Evolutionary conservation across 345 rosid species (phyloP).

Genomic region (Aquilaria sinensis): DNA sequence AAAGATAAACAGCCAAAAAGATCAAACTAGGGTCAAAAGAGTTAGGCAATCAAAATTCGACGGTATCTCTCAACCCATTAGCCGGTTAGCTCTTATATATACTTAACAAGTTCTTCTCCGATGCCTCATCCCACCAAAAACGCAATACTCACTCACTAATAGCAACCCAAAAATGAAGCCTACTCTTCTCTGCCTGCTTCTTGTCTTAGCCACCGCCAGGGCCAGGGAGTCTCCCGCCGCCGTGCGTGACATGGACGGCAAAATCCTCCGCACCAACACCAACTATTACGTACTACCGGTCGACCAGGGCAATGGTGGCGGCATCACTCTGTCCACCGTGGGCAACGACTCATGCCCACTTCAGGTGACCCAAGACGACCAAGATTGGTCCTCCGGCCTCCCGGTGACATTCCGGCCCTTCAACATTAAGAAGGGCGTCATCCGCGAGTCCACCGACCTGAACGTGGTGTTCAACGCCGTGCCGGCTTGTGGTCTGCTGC

Average conservation of each 20-base stretch:
- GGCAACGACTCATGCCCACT: constrained; percentile 24
- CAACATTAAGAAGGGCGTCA: constrained; percentile 12
- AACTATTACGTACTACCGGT: constrained; percentile 31
- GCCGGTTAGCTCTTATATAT: too few relatives aligned
- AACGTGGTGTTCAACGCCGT: constrained; percentile 13
- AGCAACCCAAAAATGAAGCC: too few relatives aligned
- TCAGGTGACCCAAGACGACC: constrained; percentile 24
- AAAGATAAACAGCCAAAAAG: too few relatives aligned
- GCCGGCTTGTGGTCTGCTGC: constrained; percentile 3
- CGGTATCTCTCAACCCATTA: too few relatives aligned
- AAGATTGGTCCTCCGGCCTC: constrained; percentile 18
- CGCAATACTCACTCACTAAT: too few relatives aligned
- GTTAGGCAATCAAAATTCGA: too few relatives aligned
- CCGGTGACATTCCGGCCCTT: constrained; percentile 27
- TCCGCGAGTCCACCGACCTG: constrained; percentile 29
- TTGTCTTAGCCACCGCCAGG: too few relatives aligned
- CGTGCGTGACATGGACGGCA: constrained; percentile 22
- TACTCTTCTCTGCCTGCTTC: too few relatives aligned
- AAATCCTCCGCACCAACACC: constrained; percentile 15
- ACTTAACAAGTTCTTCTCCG: too few relatives aligned
- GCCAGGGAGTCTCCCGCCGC: constrained; percentile 5
- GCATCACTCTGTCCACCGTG: constrained; percentile 23
- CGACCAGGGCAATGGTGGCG: constrained; percentile 26
- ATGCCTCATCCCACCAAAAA: too few relatives aligned
- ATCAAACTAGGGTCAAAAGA: too few relatives aligned